A percentile compares a stretch with the other conserved stretches of the same genome.
These are phyloP conservation scores for Rachicladosporium sp. DNA, from an alignment of 2,329 filamentous ascomycete genomes.

Conservation along the genomic window DNA sequence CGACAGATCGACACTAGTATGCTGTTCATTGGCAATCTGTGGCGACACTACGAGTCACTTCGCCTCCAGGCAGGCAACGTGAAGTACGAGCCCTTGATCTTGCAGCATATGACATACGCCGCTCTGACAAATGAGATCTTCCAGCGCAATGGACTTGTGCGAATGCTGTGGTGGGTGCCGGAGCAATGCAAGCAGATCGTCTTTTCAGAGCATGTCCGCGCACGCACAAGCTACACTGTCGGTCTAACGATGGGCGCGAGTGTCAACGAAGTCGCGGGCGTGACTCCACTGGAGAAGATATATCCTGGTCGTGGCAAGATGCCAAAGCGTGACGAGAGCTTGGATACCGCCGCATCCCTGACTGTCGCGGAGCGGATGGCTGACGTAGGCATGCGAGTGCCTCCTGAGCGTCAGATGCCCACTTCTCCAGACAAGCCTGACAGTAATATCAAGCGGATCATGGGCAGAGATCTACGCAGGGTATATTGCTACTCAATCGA, in stretches of 20 bases:
- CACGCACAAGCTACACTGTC: slow-evolving; percentile 44
- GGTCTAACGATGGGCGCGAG: slow-evolving; percentile 51
- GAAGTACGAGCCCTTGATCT: slow-evolving; percentile 26
- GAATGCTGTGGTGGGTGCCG: slow-evolving; percentile 63
- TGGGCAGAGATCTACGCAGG: no score
- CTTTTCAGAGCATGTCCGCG: slow-evolving; percentile 45
- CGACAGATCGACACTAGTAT: slow-evolving; percentile 56
- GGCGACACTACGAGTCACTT: slow-evolving; percentile 1
- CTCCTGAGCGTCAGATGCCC: no score
- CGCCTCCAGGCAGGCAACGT: background rate
- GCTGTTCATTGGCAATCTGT: slow-evolving; percentile 39
- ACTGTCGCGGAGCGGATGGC: no score
- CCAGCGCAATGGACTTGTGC: slow-evolving; percentile 65
- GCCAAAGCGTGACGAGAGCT: no score
- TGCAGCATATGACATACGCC: slow-evolving; percentile 51
- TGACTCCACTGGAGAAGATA: slow-evolving; percentile 2
- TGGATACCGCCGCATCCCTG: no score
- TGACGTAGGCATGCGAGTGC: no score
- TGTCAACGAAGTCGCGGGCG: slow-evolving; percentile 30
- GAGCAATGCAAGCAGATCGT: slow-evolving; percentile 46
- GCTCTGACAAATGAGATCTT: slow-evolving; percentile 38
- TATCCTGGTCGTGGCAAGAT: no score
- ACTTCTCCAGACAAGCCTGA: no score
- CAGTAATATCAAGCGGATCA: no score
- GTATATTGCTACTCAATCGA: background rate